Evolutionary conservation across 139 green algal species (phyloP), one percentile per base, ranked within the genome.

Genomic region (Zygnema cylindricum): DNA sequence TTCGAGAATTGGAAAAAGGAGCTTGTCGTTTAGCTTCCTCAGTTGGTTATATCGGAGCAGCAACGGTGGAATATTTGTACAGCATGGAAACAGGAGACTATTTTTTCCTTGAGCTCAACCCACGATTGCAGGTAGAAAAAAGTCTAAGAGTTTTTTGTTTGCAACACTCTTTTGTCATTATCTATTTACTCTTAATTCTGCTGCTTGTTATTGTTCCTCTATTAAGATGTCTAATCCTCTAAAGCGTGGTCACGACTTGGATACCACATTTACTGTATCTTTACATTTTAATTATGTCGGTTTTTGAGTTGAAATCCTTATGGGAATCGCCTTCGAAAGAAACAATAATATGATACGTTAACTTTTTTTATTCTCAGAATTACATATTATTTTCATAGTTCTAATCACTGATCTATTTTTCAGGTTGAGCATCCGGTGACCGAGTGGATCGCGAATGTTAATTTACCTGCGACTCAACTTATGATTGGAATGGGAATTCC

Each of bases 51-150:
- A 94, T 97, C 43, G 97, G 97, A 3, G 97, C 96, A 0, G 97
- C 97, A 39, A 99, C 97, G 1, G 96, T 98, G 54, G 97, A 99
- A 94, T 99, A 96, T 91, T 93, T 99, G 77, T 99, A 98, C 92
- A 88, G 84, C 33, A 86, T 98, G 33, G 95, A 98, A 0, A 93
- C 92, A 76, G 39, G 87, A 1, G 89, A 94, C 82, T 99, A 97
- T 93, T 98, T 94, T 93, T 99, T 99, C 93, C 92, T 99, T 92
- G 97, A 99, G 94, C 95, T 99, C 35, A 99, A 99, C 93, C 97
- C 97, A 1, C 92, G 97, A 1, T 93, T 99, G 86, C 97, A 99
- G 95, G 81, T 87, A 49, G 35, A 42, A 41, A 16, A 42, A 79
- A 79, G 49, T n/a, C n/a, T n/a, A n/a, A n/a, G n/a, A n/a, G n/a